phyloP scores from a whole-genome alignment of 2,329 filamentous ascomycete genomes.

The Pseudonectria buxi region DNA sequence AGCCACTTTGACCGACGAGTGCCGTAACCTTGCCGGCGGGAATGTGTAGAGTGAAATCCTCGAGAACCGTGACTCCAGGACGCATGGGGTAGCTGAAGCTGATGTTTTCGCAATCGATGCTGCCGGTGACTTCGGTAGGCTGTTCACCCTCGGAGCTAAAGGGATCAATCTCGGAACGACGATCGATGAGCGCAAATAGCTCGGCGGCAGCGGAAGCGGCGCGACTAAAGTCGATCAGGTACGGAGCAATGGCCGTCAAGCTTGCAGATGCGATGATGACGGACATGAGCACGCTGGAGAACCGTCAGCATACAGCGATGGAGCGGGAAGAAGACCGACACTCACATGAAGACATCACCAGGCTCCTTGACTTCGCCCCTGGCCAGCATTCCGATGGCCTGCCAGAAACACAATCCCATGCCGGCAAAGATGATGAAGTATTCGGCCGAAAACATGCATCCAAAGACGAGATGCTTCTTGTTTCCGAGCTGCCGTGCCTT shows the following conservation, averaged over 20 bases:
- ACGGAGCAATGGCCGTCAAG: conserved; percentile 27
- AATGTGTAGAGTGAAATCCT: conserved; percentile 33
- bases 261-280: conserved; percentile 28
- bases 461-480: conserved; percentile 29
- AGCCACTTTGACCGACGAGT: conserved; percentile 30
- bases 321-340: background rate
- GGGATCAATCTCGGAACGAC: conserved; percentile 27
- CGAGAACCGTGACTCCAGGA: conserved; percentile 31
- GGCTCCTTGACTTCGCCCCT: conserved; percentile 27
- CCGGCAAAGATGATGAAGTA: conserved; percentile 33
- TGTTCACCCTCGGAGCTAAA: conserved; percentile 23
- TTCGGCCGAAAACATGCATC: conserved; percentile 27
- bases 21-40: conserved; percentile 37
- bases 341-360: conserved; percentile 31
- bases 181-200: conserved; percentile 28
- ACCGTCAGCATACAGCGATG: background rate
- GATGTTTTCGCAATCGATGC: conserved; percentile 30
- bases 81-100: conserved; percentile 37
- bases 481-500: conserved; percentile 25
- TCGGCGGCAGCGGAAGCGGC: conserved; percentile 26
- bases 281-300: conserved; percentile 26
- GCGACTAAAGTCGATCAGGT: conserved; percentile 26
- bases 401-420: conserved; percentile 35
- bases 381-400: conserved; percentile 30
- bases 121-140: conserved; percentile 17